Base-by-base conservation (phyloP, 495 filamentous ascomycete genomes). In the Mytilinidion resinicola region DNA sequence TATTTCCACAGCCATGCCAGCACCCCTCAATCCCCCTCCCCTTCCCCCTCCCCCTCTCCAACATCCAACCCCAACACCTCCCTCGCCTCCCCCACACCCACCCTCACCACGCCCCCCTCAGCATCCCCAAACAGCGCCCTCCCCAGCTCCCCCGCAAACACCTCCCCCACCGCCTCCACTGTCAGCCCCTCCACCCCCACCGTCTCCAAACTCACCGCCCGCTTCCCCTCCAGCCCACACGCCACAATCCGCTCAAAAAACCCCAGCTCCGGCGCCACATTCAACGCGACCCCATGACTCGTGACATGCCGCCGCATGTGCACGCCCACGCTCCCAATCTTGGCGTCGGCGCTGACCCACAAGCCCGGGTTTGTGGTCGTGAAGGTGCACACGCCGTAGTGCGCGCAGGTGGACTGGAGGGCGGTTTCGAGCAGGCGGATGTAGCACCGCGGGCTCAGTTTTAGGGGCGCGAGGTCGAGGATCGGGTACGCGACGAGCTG, bases 401-500 rank as follows among this genome's bases (percentile, higher is more conserved):
- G 21, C 5, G 55, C 50, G 63, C 92, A 78, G 0, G 84, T 77
- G 2, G 77, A 77, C 7, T 91, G 85, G 3, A 95, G 83, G 1
- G 82, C 83, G 6, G 82, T 74, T 73, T 98, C 92, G 0, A 98
- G 77, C 25, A 88, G 66, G 25, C 82, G 77, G 4, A 95, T 83
- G 66, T 90, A 95, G 62, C 79, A 82, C 14, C 88, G 74, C 20
- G 82, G 77, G 0, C 74, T 77, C 0, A 84, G 62, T 0, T 72
- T 73, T 30, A 86, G 76, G 0, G 72, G 65, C n/a, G 75, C 73
- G 15, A 96, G 77, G 67, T 95, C 89, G 19, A 93, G 72, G 39
- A 97, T 82, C 12, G 92, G 89, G 71, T 95, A 98, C 11, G 89
- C 85, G 21, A 96, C 88, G 58, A 92, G 73, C 69, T 98, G 93